These are phyloP conservation scores for Hypoxylon sp. DNA, from an alignment of 2,329 filamentous ascomycete genomes.

Conservation along the genomic window DNA sequence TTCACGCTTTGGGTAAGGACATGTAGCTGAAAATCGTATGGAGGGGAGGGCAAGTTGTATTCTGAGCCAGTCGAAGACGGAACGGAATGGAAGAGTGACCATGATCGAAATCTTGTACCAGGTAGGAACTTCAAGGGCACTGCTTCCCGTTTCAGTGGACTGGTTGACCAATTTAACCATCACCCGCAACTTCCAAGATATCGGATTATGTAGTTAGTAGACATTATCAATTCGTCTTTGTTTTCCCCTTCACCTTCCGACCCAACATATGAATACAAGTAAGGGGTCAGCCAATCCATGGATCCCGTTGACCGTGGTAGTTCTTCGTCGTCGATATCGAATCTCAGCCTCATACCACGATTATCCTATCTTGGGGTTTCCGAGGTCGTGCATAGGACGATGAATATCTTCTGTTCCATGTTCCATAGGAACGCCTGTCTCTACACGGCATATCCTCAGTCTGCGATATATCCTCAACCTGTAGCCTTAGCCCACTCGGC, in stretches of 20 bases:
- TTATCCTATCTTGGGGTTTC: background rate
- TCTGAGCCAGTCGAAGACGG: background rate
- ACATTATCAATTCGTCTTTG: background rate
- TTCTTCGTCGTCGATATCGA: background rate
- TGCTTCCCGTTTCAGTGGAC: background rate
- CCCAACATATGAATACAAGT: no score
- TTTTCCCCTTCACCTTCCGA: background rate
- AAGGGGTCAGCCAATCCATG: no score
- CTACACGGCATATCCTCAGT: no score
- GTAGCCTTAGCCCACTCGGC: slow-evolving; percentile 70
- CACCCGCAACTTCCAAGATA: slow-evolving; percentile 1
- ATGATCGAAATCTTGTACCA: background rate
- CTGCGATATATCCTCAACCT: background rate
- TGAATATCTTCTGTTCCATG: background rate
- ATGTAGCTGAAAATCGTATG: background rate
- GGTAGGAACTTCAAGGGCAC: background rate
- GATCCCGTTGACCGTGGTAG: no score
- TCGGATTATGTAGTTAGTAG: background rate
- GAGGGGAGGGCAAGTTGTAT: no score
- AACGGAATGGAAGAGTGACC: slow-evolving; percentile 2
- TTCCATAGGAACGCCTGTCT: background rate
- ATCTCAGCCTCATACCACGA: background rate
- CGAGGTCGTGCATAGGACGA: background rate
- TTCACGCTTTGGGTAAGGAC: background rate
- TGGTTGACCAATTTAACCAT: background rate